These are phyloP conservation scores for Geotrichum citri-aurantii DNA, from an alignment of 1,139 yeast genomes.

Conservation along the genomic window DNA sequence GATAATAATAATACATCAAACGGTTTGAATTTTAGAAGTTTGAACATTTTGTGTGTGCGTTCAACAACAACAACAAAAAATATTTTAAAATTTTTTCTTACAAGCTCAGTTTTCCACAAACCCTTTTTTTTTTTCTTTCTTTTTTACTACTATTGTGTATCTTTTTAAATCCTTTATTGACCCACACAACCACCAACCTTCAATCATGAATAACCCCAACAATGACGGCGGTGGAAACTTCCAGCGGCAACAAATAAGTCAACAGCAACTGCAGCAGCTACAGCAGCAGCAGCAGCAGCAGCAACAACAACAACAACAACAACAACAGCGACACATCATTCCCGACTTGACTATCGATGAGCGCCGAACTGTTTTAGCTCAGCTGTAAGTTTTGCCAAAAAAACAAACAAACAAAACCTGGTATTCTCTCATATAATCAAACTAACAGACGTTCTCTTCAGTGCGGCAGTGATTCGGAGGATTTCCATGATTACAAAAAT, in stretches of 20 bases:
- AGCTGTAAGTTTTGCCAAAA: constrained; percentile 2
- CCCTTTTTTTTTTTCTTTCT: background rate
- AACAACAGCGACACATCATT: background rate
- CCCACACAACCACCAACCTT: background rate
- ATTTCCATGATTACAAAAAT: constrained; percentile 1
- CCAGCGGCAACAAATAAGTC: constrained; percentile 19
- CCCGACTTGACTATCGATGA: background rate
- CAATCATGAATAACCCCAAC: background rate
- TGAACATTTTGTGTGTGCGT: background rate
- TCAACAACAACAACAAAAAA: background rate
- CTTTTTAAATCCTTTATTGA: background rate
- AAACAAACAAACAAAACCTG: background rate
- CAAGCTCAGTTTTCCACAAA: background rate
- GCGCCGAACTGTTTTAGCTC: constrained; percentile 2
- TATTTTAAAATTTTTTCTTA: background rate
- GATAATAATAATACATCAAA: too few relatives aligned
- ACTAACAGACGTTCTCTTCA: background rate
- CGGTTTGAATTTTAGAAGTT: background rate
- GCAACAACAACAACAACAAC: constrained; percentile 1
- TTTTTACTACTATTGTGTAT: background rate
- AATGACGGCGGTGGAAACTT: background rate
- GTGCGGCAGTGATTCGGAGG: background rate
- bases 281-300: constrained; percentile 20
- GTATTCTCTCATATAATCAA: background rate
- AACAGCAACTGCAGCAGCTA: constrained; percentile 23